Base-by-base conservation (phyloP, 768 basidiomycete genomes). In the Gelatoporia subvermispora region DNA sequence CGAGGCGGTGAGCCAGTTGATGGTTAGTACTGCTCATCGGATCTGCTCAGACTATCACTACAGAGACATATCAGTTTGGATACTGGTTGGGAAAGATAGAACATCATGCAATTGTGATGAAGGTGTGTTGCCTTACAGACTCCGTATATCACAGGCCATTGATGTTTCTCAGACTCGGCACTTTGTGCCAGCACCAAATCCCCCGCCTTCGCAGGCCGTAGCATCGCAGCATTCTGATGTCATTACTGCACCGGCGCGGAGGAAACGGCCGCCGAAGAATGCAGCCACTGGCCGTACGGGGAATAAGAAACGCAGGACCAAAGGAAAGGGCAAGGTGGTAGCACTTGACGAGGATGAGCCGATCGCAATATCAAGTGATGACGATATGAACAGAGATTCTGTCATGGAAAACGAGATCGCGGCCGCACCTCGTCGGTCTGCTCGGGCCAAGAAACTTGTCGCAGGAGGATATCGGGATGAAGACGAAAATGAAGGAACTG, bases 1-100 rank as follows among this genome's bases (percentile, higher is more conserved):
- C 73, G 90, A 65, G 92, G 92, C 68, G 87, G 93, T 90, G 53
- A 38, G 75, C 54, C 17, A 24, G n/a, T 8, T 31, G 22, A 43
- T 35, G 43, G 22, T 17, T 37, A 25, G n/a, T n/a, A 46, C 21
- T 48, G 13, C 40, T 11, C 2, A 36, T 42, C 18, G 8, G 9
- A 10, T 15, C 18, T 23, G 9, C 16, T 25, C 11, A 2, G 35
- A 10, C 20, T 51, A 45, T 56, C 8, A 41, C 37, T n/a, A n/a
- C n/a, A 94, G 93, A 88, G 51, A 78, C 77, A 0, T 95, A 94
- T 60, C 93, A 95, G 55, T 93, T 91, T 63, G 91, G 87, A 41
- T 95, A 91, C 63, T 95, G 93, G 68, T 72, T 94, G 55, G 79
- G 90, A 20, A 84, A 83, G 65, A 83, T 81, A 2, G 90, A 92